A percentile compares a stretch with the other conserved stretches of the same genome.
These are phyloP conservation scores for Plantago rigida DNA, from an alignment of 305 asterid genomes.

Conservation along the genomic window DNA sequence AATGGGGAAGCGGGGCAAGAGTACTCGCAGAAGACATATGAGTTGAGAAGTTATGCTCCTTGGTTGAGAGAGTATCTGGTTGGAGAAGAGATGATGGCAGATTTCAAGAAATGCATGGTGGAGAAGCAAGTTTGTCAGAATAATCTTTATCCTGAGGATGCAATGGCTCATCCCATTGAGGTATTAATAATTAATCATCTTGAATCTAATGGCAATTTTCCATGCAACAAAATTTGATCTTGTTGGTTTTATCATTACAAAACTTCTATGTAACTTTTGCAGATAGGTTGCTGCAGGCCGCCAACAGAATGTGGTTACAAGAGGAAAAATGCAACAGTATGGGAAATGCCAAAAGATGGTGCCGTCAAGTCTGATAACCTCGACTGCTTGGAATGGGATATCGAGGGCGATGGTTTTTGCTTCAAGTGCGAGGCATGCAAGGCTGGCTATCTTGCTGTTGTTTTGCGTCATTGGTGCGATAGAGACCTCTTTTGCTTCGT, in stretches of 20 bases:
- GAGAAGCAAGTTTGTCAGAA: conserved; percentile 1
- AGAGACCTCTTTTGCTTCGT: conserved; percentile 16
- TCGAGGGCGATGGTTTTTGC: conserved; percentile 6
- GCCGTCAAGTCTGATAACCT: not conserved
- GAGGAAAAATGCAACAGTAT: conserved; percentile 3
- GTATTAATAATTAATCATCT: not conserved
- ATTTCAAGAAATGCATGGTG: conserved; percentile 13
- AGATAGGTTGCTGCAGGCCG: conserved; percentile 19
- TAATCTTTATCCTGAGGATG: conserved; percentile 10
- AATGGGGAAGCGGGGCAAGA: conserved; percentile 6
- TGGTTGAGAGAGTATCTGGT: not conserved
- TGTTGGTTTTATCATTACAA: too few relatives aligned
- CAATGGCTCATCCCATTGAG: conserved; percentile 20
- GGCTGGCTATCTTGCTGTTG: conserved; percentile 8
- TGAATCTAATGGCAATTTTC: not conserved
- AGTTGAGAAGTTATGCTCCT: conserved; percentile 4
- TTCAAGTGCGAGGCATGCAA: conserved; percentile 19
- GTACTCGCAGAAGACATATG: conserved; percentile 4
- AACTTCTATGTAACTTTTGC: conserved; percentile 1
- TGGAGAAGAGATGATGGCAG: not conserved
- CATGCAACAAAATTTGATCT: too few relatives aligned
- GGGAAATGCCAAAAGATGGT: conserved; percentile 10
- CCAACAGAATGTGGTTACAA: conserved; percentile 11
- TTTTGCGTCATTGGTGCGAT: conserved; percentile 14
- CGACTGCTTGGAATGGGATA: conserved; percentile 14